Conservation (phyloP, 345 rosid species). For the Murraya paniculata region DNA sequence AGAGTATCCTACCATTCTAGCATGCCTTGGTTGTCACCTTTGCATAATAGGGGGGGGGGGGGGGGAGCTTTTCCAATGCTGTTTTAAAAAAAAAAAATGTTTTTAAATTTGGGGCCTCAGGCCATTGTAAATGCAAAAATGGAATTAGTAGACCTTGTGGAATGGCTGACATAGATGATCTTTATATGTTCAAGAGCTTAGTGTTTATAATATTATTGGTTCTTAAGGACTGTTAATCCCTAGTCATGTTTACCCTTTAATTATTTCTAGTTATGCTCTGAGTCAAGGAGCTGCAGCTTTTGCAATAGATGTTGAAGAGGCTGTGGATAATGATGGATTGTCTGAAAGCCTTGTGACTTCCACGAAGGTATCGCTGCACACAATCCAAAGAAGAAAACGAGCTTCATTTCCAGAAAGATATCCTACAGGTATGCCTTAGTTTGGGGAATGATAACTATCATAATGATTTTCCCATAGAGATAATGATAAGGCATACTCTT, state of each 20-base stretch:
- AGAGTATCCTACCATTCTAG: slow-evolving; percentile 64
- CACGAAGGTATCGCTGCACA: slow-evolving; percentile 46
- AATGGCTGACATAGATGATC: background rate
- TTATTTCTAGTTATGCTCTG: slow-evolving; percentile 61
- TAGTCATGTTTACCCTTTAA: slow-evolving; percentile 27
- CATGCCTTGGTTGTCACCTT: background rate
- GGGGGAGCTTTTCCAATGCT: background rate
- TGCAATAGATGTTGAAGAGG: slow-evolving; percentile 74
- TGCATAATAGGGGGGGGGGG: background rate
- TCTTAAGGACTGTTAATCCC: slow-evolving; percentile 3
- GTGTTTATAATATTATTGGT: background rate
- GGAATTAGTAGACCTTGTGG: background rate
- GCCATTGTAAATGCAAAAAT: background rate
- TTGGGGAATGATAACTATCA: background rate
- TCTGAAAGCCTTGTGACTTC: slow-evolving; percentile 26
- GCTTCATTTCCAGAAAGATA: slow-evolving; percentile 29
- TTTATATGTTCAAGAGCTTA: background rate
- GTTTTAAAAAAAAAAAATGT: background rate
- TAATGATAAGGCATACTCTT: background rate
- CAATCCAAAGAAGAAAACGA: slow-evolving; percentile 55
- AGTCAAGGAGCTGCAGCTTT: slow-evolving; percentile 72
- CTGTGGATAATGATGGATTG: slow-evolving; percentile 21
- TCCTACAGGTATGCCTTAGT: slow-evolving; percentile 41
- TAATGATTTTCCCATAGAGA: background rate
- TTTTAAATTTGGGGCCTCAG: background rate